phyloP scores from a whole-genome alignment of 2,329 filamentous ascomycete genomes.

The Microdochium nivale region DNA sequence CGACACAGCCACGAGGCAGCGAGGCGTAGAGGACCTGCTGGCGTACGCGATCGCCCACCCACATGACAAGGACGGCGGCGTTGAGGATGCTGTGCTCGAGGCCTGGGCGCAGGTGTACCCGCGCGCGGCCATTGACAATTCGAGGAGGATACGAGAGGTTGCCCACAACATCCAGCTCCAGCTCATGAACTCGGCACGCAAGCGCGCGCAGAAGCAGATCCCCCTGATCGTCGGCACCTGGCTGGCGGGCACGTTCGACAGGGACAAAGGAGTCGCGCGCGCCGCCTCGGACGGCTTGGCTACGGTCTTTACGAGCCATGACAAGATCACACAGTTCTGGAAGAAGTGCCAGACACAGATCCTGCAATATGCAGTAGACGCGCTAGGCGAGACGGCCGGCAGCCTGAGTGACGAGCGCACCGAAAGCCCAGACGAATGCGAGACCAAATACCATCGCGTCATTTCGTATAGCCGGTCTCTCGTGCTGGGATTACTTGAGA shows the following conservation, averaged over 20 bases:
- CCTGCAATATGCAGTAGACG: conserved; percentile 72
- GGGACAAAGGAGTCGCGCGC: conserved; percentile 65
- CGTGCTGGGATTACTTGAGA: conserved; percentile 43
- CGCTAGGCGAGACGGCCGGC: conserved; percentile 68
- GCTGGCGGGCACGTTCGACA: conserved; percentile 84
- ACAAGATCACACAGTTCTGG: conserved; percentile 72
- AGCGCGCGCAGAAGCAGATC: conserved; percentile 74
- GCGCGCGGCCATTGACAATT: conserved; percentile 81
- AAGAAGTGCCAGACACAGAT: conserved; percentile 74
- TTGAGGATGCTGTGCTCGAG: conserved; percentile 77
- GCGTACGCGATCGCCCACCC: conserved; percentile 48
- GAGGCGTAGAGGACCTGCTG: conserved; percentile 80
- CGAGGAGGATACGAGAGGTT: conserved; percentile 78
- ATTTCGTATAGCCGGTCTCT: conserved; percentile 46
- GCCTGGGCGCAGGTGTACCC: conserved; percentile 91
- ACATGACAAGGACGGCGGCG: conserved; percentile 46
- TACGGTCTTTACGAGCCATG: conserved; percentile 67
- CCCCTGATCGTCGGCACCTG: conserved; percentile 77
- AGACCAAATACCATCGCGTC: conserved; percentile 78
- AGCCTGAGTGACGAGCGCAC: conserved; percentile 86
- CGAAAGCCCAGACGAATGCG: conserved; percentile 74
- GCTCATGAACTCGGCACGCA: conserved; percentile 56
- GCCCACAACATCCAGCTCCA: conserved; percentile 66
- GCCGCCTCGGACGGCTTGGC: conserved; percentile 71
- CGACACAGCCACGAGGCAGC: conserved; percentile 84